These are phyloP conservation scores for Penicillium fuscoglaucum DNA, from an alignment of 2,329 filamentous ascomycete genomes.

Conservation along the genomic window DNA sequence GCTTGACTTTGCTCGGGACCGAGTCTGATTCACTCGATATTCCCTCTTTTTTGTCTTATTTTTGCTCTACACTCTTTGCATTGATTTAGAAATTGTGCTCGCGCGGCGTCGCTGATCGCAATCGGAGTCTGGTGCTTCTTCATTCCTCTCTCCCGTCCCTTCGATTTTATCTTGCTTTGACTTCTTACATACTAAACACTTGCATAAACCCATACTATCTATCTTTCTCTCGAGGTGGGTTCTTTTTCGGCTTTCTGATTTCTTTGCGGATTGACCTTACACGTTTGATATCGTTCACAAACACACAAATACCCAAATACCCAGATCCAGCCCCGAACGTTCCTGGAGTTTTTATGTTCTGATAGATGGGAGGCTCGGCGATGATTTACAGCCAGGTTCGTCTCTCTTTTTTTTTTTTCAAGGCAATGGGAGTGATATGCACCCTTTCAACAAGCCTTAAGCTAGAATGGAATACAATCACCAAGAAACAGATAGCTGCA, in stretches of 20 bases:
- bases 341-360: slow-evolving; percentile 12
- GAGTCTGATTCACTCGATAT: slow-evolving; percentile 42
- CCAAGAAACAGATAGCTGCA: slow-evolving; percentile 8
- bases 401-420: background rate
- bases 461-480: slow-evolving; percentile 13
- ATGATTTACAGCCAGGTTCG: slow-evolving; percentile 3
- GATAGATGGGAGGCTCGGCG: slow-evolving; percentile 24
- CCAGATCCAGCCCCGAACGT: slow-evolving; percentile 16
- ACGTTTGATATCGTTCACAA: slow-evolving; percentile 9
- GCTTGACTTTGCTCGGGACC: slow-evolving; percentile 73
- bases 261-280: slow-evolving; percentile 7
- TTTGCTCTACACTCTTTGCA: slow-evolving; percentile 9
- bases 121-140: slow-evolving; percentile 15
- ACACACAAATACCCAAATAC: slow-evolving; percentile 27
- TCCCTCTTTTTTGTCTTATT: background rate
- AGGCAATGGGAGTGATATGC: background rate
- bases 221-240: background rate
- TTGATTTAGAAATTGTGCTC: slow-evolving; percentile 21
- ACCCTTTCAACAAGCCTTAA: slow-evolving; percentile 7
- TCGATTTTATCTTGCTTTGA: background rate
- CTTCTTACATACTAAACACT: slow-evolving; percentile 16
- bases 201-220: slow-evolving; percentile 20
- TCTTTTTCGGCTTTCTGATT: slow-evolving; percentile 2
- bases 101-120: slow-evolving; percentile 19
- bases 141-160: background rate